Conservation (phyloP, 768 basidiomycete species). For the Lactarius hatsudake region DNA sequence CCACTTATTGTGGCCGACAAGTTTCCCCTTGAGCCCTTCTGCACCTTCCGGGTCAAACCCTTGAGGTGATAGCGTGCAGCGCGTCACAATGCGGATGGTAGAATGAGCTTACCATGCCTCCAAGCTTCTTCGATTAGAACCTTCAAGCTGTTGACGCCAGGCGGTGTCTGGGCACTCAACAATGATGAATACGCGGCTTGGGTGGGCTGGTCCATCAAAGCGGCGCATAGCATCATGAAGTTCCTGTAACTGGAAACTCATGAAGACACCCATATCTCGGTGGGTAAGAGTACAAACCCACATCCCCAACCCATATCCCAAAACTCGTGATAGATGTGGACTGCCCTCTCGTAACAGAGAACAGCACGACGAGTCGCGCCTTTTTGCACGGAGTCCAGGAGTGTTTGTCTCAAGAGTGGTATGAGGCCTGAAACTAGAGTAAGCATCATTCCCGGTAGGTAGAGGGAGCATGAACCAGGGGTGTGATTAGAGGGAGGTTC, state of each 20-base stretch:
- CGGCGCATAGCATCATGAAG: conserved; percentile 73
- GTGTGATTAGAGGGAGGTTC: conserved; percentile 56
- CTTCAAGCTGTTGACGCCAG: conserved; percentile 74
- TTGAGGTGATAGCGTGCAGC: conserved; percentile 29
- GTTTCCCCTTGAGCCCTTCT: conserved; percentile 49
- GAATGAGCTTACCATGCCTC: conserved; percentile 49
- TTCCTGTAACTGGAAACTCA: conserved; percentile 64
- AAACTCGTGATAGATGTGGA: conserved; percentile 53
- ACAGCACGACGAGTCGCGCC: conserved; percentile 54
- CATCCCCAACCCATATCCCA: conserved; percentile 71
- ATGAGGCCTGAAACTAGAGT: conserved; percentile 52
- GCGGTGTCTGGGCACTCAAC: conserved; percentile 54
- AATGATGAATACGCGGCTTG: conserved; percentile 63
- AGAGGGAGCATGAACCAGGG: conserved; percentile 47
- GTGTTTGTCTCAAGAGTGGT: conserved; percentile 53
- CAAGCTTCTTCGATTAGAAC: conserved; percentile 81
- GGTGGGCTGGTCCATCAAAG: conserved; percentile 61
- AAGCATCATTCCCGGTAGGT: background rate
- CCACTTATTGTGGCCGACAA: conserved; percentile 64
- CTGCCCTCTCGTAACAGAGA: conserved; percentile 59
- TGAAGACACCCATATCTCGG: conserved; percentile 13
- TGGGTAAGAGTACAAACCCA: conserved; percentile 29
- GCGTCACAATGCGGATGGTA: background rate
- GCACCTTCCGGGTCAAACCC: conserved; percentile 78
- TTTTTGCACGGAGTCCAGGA: conserved; percentile 50